Evolutionary conservation across 345 rosid species (phyloP).

Genomic region (Stellera chamaejasme): DNA sequence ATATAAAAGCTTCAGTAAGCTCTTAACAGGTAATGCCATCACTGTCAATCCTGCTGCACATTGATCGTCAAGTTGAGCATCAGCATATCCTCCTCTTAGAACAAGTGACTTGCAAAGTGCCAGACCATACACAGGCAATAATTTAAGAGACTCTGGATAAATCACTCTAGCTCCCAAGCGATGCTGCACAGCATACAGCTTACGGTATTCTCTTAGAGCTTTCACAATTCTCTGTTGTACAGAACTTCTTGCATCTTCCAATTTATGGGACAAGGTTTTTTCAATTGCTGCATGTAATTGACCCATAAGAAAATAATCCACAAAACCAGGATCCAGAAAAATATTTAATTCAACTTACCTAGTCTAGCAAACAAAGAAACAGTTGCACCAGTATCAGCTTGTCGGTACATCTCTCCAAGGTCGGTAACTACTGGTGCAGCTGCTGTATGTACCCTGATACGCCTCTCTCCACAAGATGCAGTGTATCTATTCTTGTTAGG

Average conservation of each 20-base stretch:
- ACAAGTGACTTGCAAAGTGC: constrained; percentile 77
- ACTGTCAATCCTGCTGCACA: constrained; percentile 91
- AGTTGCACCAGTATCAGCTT: constrained; percentile 88
- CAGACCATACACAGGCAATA: constrained; percentile 73
- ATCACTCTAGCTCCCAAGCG: constrained; percentile 89
- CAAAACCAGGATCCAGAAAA: constrained; percentile 14
- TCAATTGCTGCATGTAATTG: constrained; percentile 71
- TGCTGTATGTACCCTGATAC: constrained; percentile 93
- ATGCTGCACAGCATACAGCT: constrained; percentile 90
- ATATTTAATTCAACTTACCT: constrained; percentile 36
- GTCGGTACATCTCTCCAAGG: constrained; percentile 94
- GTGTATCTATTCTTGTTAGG: constrained; percentile 76
- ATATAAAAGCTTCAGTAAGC: constrained; percentile 75
- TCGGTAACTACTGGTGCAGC: constrained; percentile 88
- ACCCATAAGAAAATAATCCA: constrained; percentile 10
- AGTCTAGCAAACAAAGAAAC: constrained; percentile 77
- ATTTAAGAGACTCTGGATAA: constrained; percentile 88
- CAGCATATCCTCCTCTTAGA: constrained; percentile 88
- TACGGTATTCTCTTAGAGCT: constrained; percentile 86
- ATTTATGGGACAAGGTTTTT: constrained; percentile 72
- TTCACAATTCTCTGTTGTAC: constrained; percentile 80
- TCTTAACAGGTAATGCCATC: constrained; percentile 92
- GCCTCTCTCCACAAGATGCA: constrained; percentile 99
- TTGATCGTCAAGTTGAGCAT: constrained; percentile 83
- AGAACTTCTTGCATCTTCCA: constrained; percentile 84